Evolutionary conservation across 139 green algal genomes (phyloP), one percentile per base, ranked within the genome.

Genomic region (Pleodorina starrii): DNA sequence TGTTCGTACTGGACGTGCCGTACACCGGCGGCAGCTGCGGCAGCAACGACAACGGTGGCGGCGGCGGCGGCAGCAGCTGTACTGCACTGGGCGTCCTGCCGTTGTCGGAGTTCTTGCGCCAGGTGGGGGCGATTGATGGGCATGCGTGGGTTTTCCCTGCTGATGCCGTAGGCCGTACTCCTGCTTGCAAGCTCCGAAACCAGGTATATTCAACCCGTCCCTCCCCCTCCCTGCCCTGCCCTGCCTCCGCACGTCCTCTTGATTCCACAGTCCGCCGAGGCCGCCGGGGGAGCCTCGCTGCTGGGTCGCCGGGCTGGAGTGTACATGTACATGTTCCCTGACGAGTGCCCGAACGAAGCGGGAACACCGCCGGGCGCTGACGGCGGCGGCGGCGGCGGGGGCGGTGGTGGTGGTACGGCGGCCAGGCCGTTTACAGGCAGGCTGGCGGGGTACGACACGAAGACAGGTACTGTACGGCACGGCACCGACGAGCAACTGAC

Each of bases 1-100:
- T 84, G 16, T 84, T 72, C n/a, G 77, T 84, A 32, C 48, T 72
- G 9, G 50, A 72, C 1, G 50, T 84, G 19, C 77, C 77, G 11
- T 35, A 35, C 72, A 21, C 1, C 35, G 72, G 25, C 36, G 68
- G 9, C 72, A 12, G 12, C 14, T 4, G 72, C 40, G 42, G 40
- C 72, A 14, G 72, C 42, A 36, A 17, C n/a, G 72, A 19, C 72
- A 36, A 40, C 35, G 42, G 72, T 14, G 72, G 43, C 72, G 10
- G 42, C 27, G 40, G 40, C 23, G 27, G 72, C 10, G 1, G 42
- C 7, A 36, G 2, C 40, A 21, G 43, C 29, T 16, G 42, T 43
- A 29, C 29, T 5, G 63, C 63, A 25, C 25, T 42, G 43, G 74
- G 74, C 0, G 27, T 43, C 1, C 44, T 82, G 74, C 74, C 44